Base-by-base conservation (phyloP, 768 basidiomycete genomes). In the Suillus decipiens region DNA sequence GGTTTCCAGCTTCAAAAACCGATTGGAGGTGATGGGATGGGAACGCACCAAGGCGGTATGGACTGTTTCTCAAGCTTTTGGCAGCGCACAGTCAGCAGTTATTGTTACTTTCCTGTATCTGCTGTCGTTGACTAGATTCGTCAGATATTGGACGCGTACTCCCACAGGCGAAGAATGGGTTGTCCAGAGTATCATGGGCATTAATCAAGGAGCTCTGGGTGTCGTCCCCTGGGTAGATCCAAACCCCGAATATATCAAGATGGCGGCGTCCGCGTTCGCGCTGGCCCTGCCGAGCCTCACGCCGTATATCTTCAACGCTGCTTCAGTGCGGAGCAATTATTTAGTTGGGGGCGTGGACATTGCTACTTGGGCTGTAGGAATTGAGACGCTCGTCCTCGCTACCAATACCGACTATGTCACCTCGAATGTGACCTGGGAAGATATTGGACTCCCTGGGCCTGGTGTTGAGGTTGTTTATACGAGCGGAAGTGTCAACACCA, bases 41-140 rank as follows among this genome's bases (percentile, higher is more conserved):
- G 86, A 87, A 66, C 77, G 84, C 12, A 84, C 81, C 6, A 87
- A 89, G 70, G 83, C 88, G 1, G 81, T 92, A 0, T 93, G 91
- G 92, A 86, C 87, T 2, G 91, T 93, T 1, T 89, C 90, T 0
- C 92, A 93, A 73, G 90, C 82, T 0, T 93, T 93, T 70, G 89
- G 89, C 33, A 80, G 80, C 60, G 70, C 68, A 7, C 66, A 73
- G 77, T 80, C 17, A 66, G 73, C 67, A 12, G 5, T 61, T 15
- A 34, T 69, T 55, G 4, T 14, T n/a, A 36, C 51, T n/a, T 39
- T 24, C 8, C 5, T 11, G 10, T 19, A 54, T 66, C 37, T 42
- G 9, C 34, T 55, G n/a, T 17, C 31, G n/a, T 14, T 41, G 59
- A 11, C 80, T 79, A 79, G 11, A 42, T 15, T 34, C 34, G 75